These are phyloP conservation scores for Magnolia sinica DNA, from an alignment of 164 flowering plant species.

Conservation along the genomic window DNA sequence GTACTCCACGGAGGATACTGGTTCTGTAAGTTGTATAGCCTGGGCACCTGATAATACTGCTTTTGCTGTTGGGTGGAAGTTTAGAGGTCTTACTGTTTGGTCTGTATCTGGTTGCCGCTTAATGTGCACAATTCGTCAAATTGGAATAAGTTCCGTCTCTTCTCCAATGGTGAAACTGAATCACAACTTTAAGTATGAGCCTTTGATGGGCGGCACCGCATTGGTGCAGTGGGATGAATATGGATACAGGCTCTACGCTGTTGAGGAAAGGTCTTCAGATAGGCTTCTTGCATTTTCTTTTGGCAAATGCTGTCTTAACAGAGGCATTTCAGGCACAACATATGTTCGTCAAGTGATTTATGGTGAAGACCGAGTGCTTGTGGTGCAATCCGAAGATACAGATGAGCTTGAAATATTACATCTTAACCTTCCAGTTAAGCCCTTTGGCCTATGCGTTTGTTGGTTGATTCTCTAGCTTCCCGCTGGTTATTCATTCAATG, in stretches of 20 bases:
- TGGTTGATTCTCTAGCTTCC: constrained; percentile 8
- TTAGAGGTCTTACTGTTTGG: constrained; percentile 94
- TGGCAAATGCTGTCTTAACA: constrained; percentile 92
- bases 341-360: constrained; percentile 84
- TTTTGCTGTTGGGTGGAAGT: constrained; percentile 98
- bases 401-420: constrained; percentile 87
- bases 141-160: constrained; percentile 81
- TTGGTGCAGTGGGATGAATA: constrained; percentile 92
- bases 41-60: constrained; percentile 99
- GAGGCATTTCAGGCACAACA: constrained; percentile 85
- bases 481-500: background rate
- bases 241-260: constrained; percentile 89
- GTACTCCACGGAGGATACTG: constrained; percentile 92
- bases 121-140: constrained; percentile 95
- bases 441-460: constrained; percentile 1
- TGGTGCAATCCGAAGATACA: constrained; percentile 92
- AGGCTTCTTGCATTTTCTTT: constrained; percentile 86
- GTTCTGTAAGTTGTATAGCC: constrained; percentile 80
- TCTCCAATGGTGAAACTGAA: constrained; percentile 77
- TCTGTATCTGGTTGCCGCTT: constrained; percentile 96
- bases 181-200: constrained; percentile 76
- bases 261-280: constrained; percentile 77
- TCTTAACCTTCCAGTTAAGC: constrained; percentile 93
- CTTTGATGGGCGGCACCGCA: constrained; percentile 81
- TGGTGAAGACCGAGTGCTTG: constrained; percentile 88